A percentile compares a stretch with the other conserved stretches of the same genome.
These are phyloP conservation scores for Botrytis tulipae DNA, from an alignment of 2,329 filamentous ascomycete genomes.

Conservation along the genomic window DNA sequence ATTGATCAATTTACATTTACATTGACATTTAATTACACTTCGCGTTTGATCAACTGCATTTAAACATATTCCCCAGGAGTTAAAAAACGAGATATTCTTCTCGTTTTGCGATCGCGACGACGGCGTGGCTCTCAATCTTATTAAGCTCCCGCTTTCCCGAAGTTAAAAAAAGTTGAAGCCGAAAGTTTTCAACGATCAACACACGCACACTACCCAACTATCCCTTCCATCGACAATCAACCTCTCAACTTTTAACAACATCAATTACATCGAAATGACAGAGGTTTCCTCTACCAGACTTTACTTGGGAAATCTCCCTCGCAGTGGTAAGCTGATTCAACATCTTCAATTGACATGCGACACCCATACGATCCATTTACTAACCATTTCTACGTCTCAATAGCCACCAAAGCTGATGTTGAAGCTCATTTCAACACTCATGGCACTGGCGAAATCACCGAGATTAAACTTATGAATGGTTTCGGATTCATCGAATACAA, in stretches of 20 bases:
- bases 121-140: not conserved
- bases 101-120: conserved; percentile 7
- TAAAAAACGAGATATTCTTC: not conserved
- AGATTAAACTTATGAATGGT: conserved; percentile 99
- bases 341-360: not conserved
- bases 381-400: conserved; percentile 11
- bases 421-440: conserved; percentile 93
- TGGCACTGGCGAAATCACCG: conserved; percentile 95
- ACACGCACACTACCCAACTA: not conserved
- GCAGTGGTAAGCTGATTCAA: conserved; percentile 69
- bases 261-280: conserved; percentile 51
- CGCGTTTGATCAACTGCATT: not conserved
- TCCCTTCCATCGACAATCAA: not conserved
- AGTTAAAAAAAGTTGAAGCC: not conserved
- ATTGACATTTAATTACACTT: conserved; percentile 6
- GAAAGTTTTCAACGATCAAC: conserved; percentile 2
- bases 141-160: not conserved
- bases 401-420: conserved; percentile 95
- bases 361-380: not conserved
- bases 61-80: not conserved
- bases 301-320: conserved; percentile 96
- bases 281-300: conserved; percentile 94
- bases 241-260: conserved; percentile 12
- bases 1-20: conserved; percentile 14
- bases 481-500: conserved; percentile 99